Conservation (phyloP, 2,329 filamentous ascomycete species). For the Acrodontium crateriforme region DNA sequence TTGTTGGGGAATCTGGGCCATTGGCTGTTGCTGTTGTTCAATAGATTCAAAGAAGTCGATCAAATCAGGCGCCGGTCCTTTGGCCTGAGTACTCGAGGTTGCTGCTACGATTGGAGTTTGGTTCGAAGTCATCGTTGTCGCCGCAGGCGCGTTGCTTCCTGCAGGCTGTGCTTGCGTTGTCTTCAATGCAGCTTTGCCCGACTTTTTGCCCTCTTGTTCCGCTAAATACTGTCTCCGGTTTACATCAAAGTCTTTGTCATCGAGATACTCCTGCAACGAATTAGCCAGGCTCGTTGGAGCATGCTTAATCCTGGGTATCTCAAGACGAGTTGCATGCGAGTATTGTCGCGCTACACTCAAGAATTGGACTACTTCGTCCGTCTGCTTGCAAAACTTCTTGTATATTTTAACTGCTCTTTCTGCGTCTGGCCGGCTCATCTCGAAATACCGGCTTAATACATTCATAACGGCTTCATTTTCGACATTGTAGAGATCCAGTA, state of each 20-base stretch:
- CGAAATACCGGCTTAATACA: slow-evolving; percentile 91
- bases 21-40: slow-evolving; percentile 68
- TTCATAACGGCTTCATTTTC: slow-evolving; percentile 97
- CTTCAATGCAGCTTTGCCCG: slow-evolving; percentile 25
- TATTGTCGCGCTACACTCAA: slow-evolving; percentile 76
- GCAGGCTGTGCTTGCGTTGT: slow-evolving; percentile 1
- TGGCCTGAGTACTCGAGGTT: slow-evolving; percentile 23
- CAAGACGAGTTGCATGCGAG: slow-evolving; percentile 79
- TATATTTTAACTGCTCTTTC: slow-evolving; percentile 87
- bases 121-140: too few relatives aligned
- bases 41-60: slow-evolving; percentile 95
- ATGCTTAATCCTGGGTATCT: slow-evolving; percentile 94
- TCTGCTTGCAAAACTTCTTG: slow-evolving; percentile 80
- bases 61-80: slow-evolving; percentile 59
- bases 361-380: slow-evolving; percentile 83
- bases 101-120: slow-evolving; percentile 25
- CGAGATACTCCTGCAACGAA: slow-evolving; percentile 85
- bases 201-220: slow-evolving; percentile 61
- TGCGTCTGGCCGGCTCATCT: slow-evolving; percentile 90
- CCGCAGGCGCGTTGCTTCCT: slow-evolving; percentile 11
- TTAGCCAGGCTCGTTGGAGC: slow-evolving; percentile 82
- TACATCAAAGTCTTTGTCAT: slow-evolving; percentile 88
- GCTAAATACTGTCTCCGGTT: slow-evolving; percentile 85
- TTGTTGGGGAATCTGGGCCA: slow-evolving; percentile 17
- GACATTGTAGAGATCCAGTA: slow-evolving; percentile 81